Evolutionary conservation across 2,329 filamentous ascomycete genomes (phyloP).

Genomic region (Aschersonia sp.): DNA sequence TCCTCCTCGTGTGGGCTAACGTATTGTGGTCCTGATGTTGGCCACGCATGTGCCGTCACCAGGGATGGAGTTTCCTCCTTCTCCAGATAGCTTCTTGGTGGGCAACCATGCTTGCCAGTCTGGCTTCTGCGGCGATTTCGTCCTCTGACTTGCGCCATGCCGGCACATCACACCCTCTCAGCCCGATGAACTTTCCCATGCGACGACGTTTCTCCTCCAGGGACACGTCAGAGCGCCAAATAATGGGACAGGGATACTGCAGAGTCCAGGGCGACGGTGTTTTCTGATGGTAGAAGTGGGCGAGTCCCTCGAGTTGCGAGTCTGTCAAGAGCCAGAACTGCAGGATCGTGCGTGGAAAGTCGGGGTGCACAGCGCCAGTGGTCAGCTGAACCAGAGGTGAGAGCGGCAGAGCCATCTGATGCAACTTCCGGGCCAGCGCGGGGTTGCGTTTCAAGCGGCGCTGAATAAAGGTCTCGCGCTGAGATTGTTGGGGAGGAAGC

Average conservation of each 20-base stretch:
- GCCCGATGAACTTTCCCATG: slow-evolving; percentile 60
- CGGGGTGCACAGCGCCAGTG: slow-evolving; percentile 46
- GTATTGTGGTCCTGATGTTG: background rate
- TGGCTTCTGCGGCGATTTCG: slow-evolving; percentile 29
- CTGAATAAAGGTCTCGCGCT: slow-evolving; percentile 12
- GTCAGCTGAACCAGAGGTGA: slow-evolving; percentile 51
- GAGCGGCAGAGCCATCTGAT: slow-evolving; percentile 50
- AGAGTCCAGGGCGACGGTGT: slow-evolving; percentile 37
- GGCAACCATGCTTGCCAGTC: slow-evolving; percentile 17
- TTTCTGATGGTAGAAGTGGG: slow-evolving; percentile 60
- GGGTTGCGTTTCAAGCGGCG: slow-evolving; percentile 28
- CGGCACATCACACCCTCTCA: slow-evolving; percentile 39
- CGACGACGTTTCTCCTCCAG: slow-evolving; percentile 57
- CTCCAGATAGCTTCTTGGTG: slow-evolving; percentile 29
- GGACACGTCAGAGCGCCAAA: slow-evolving; percentile 38
- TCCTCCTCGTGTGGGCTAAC: no score
- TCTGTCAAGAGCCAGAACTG: slow-evolving; percentile 64
- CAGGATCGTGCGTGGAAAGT: slow-evolving; percentile 53
- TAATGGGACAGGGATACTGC: slow-evolving; percentile 55
- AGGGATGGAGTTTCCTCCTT: slow-evolving; percentile 27
- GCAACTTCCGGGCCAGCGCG: slow-evolving; percentile 44
- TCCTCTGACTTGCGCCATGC: slow-evolving; percentile 26
- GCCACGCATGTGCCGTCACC: slow-evolving; percentile 4
- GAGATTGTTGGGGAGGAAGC: slow-evolving; percentile 13
- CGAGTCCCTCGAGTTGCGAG: slow-evolving; percentile 53